phyloP scores from a whole-genome alignment of 352 stramenopile genomes.

The Phytophthora boehmeriae region DNA sequence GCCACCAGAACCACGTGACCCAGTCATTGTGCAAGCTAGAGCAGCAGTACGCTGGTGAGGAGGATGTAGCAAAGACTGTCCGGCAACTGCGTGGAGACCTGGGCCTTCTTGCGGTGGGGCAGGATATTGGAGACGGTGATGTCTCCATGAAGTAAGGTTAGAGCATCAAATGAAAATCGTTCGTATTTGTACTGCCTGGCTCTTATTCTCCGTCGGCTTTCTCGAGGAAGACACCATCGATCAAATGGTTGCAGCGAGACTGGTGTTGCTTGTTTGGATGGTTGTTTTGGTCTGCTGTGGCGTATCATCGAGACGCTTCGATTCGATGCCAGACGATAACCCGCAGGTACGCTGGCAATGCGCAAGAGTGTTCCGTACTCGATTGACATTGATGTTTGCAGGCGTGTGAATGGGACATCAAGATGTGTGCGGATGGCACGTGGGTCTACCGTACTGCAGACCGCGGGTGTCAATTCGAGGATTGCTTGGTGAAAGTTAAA shows the following conservation, averaged over 20 bases:
- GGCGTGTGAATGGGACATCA: slow-evolving; percentile 67
- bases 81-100: slow-evolving; percentile 65
- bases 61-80: slow-evolving; percentile 46
- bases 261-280: slow-evolving; percentile 1
- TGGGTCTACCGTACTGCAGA: slow-evolving; percentile 65
- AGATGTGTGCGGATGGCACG: slow-evolving; percentile 65
- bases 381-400: slow-evolving; percentile 13
- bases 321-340: slow-evolving; percentile 30
- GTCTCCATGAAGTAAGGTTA: slow-evolving; percentile 28
- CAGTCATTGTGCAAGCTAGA: slow-evolving; percentile 34
- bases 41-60: slow-evolving; percentile 27
- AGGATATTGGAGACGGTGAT: slow-evolving; percentile 6
- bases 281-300: background rate
- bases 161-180: slow-evolving; percentile 22
- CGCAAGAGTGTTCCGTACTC: background rate
- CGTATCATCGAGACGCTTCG: slow-evolving; percentile 1
- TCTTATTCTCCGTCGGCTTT: slow-evolving; percentile 23
- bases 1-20: slow-evolving; percentile 38
- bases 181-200: slow-evolving; percentile 14
- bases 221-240: background rate
- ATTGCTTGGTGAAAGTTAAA: slow-evolving; percentile 41
- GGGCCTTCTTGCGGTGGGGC: slow-evolving; percentile 56
- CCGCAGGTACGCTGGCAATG: slow-evolving; percentile 36
- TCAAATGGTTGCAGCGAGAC: background rate
- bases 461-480: slow-evolving; percentile 51